phyloP scores from a whole-genome alignment of 2,329 filamentous ascomycete species.

The Fusarium burgessii region DNA sequence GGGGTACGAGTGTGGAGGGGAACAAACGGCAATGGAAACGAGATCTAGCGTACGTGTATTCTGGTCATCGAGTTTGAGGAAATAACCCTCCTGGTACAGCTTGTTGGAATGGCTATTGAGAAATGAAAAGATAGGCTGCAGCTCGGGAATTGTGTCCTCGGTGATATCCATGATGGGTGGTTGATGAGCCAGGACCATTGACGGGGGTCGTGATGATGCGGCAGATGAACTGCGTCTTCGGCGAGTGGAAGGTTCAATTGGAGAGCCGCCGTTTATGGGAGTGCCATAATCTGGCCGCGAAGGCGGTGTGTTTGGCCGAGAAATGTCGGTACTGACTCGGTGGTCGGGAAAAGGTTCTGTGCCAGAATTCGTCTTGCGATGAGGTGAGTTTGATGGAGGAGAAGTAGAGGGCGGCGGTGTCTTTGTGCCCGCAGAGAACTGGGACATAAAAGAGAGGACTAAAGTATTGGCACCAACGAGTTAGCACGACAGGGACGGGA shows the following conservation, averaged over 20 bases:
- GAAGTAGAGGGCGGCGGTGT: slow-evolving; percentile 60
- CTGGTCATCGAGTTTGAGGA: slow-evolving; percentile 94
- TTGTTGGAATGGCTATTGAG: slow-evolving; percentile 97
- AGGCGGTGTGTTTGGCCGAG: slow-evolving; percentile 56
- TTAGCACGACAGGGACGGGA: slow-evolving; percentile 42
- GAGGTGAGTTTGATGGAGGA: slow-evolving; percentile 54
- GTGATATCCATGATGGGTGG: slow-evolving; percentile 87
- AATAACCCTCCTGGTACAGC: slow-evolving; percentile 97
- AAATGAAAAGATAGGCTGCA: slow-evolving; percentile 93
- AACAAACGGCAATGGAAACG: slow-evolving; percentile 42
- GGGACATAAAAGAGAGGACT: slow-evolving; percentile 93
- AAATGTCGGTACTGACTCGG: slow-evolving; percentile 51
- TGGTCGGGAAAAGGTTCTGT: slow-evolving; percentile 52
- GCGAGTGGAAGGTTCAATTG: slow-evolving; percentile 57
- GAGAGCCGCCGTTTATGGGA: slow-evolving; percentile 57
- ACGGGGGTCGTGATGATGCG: slow-evolving; percentile 73
- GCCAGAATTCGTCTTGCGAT: slow-evolving; percentile 48
- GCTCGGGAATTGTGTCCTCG: slow-evolving; percentile 88
- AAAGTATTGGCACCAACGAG: slow-evolving; percentile 39
- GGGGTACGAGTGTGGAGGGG: slow-evolving; percentile 22
- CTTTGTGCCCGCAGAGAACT: slow-evolving; percentile 70
- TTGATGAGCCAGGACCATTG: slow-evolving; percentile 87
- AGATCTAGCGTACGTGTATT: slow-evolving; percentile 77
- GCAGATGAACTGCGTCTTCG: slow-evolving; percentile 59
- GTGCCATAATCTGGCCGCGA: slow-evolving; percentile 57